phyloP scores from a whole-genome alignment of 768 basidiomycete species.

The Leccinum subtestaceum region DNA sequence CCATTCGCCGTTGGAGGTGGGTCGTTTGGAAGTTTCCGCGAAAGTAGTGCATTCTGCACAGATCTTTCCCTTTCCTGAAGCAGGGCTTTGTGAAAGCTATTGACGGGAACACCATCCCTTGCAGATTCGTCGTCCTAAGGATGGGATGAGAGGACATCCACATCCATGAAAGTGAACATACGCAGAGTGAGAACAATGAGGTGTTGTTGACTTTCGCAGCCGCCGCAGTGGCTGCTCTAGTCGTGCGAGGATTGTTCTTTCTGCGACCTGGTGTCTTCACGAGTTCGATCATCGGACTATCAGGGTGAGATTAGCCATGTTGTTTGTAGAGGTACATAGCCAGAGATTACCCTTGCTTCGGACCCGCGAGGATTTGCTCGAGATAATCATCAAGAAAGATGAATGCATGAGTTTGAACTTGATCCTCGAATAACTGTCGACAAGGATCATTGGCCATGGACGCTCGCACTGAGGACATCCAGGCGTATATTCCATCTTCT shows the following conservation, averaged over 20 bases:
- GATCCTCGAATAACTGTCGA: slow-evolving; percentile 65
- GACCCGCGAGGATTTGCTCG: slow-evolving; percentile 63
- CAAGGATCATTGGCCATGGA: slow-evolving; percentile 74
- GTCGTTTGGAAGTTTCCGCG: background rate
- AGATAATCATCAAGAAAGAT: slow-evolving; percentile 78
- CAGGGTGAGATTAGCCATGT: background rate
- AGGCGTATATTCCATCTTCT: slow-evolving; percentile 53
- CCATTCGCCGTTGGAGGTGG: background rate
- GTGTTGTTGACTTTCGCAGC: slow-evolving; percentile 46
- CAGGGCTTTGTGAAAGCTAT: slow-evolving; percentile 47
- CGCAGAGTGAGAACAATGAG: slow-evolving; percentile 45
- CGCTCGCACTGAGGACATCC: slow-evolving; percentile 65
- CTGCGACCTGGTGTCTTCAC: slow-evolving; percentile 83
- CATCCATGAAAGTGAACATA: slow-evolving; percentile 23
- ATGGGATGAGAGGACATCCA: slow-evolving; percentile 10
- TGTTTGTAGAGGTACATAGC: background rate
- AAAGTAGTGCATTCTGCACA: slow-evolving; percentile 1
- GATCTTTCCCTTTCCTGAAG: slow-evolving; percentile 32
- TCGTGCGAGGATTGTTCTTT: slow-evolving; percentile 51
- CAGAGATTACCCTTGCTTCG: slow-evolving; percentile 58
- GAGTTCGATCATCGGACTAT: slow-evolving; percentile 71
- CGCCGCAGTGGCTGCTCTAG: slow-evolving; percentile 40
- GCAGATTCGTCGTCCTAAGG: slow-evolving; percentile 34
- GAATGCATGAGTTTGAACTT: slow-evolving; percentile 74
- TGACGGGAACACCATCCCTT: slow-evolving; percentile 44